phyloP scores from a whole-genome alignment of 768 basidiomycete species.

The Trametes cingulata region DNA sequence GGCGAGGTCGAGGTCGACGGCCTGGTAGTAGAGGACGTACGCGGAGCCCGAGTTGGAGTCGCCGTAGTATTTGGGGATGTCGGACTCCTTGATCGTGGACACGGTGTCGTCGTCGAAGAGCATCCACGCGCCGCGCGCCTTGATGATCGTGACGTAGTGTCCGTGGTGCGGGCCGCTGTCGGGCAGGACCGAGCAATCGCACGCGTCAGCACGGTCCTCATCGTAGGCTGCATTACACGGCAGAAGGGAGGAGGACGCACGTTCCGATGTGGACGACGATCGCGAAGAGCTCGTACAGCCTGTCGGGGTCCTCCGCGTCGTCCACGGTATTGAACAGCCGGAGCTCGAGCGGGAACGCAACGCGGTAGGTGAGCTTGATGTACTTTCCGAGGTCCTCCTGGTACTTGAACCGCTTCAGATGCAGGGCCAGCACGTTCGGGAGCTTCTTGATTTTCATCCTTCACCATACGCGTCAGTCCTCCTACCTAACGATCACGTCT shows the following conservation, averaged over 20 bases:
- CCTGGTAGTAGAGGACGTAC: slow-evolving; percentile 97
- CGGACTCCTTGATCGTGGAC: slow-evolving; percentile 80
- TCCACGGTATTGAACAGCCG: slow-evolving; percentile 97
- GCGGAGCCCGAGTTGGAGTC: slow-evolving; percentile 86
- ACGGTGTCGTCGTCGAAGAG: slow-evolving; percentile 97
- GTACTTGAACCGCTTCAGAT: slow-evolving; percentile 98
- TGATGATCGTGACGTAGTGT: slow-evolving; percentile 95
- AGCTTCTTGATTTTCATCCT: slow-evolving; percentile 99
- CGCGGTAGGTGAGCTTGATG: slow-evolving; percentile 95
- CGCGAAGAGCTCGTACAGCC: slow-evolving; percentile 91
- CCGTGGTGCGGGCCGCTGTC: slow-evolving; percentile 95
- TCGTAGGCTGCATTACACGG: too few species aligned
- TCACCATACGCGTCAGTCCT: neutral
- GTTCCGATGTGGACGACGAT: slow-evolving; percentile 99
- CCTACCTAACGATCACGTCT: neutral
- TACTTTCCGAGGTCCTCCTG: slow-evolving; percentile 89
- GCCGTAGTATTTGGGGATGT: slow-evolving; percentile 94
- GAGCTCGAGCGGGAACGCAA: slow-evolving; percentile 93
- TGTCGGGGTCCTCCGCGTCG: slow-evolving; percentile 86
- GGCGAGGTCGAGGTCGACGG: slow-evolving; percentile 78
- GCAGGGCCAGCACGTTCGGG: slow-evolving; percentile 92
- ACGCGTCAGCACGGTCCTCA: neutral
- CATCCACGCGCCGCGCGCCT: slow-evolving; percentile 79
- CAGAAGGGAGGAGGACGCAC: slow-evolving; percentile 44
- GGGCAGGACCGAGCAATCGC: neutral